phyloP scores from a whole-genome alignment of 352 stramenopile genomes.

The Thalassiosira livingstoniorum region DNA sequence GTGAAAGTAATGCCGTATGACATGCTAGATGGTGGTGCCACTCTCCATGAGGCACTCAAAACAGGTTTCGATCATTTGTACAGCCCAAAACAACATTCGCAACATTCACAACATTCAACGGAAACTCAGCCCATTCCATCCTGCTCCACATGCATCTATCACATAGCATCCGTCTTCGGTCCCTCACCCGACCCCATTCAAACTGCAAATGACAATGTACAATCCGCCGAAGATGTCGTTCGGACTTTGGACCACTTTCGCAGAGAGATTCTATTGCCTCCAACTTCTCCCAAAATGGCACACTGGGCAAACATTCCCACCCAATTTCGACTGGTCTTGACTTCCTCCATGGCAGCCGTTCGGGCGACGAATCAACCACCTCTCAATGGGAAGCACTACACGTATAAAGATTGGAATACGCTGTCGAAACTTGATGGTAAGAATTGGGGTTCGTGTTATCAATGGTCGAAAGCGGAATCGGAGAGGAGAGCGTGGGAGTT shows the following conservation, averaged over 20 bases:
- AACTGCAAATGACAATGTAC: slow-evolving; percentile 81
- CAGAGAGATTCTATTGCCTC: neutral
- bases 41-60: slow-evolving; percentile 64
- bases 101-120: neutral
- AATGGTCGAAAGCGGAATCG: slow-evolving; percentile 80
- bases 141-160: slow-evolving; percentile 66
- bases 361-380: slow-evolving; percentile 77
- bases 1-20: slow-evolving; percentile 76
- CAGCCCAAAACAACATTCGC: neutral
- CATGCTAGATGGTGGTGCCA: slow-evolving; percentile 79
- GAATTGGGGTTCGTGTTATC: slow-evolving; percentile 77
- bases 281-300: no score
- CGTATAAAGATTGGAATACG: slow-evolving; percentile 79
- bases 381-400: slow-evolving; percentile 77
- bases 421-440: slow-evolving; percentile 54
- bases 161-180: slow-evolving; percentile 82
- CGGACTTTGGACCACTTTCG: slow-evolving; percentile 49
- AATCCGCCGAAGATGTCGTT: slow-evolving; percentile 79
- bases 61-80: slow-evolving; percentile 14
- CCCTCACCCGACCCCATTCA: slow-evolving; percentile 76
- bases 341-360: slow-evolving; percentile 83
- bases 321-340: slow-evolving; percentile 73
- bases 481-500: slow-evolving; percentile 74
- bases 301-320: neutral
- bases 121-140: slow-evolving; percentile 13